Conservation (phyloP, 2,329 filamentous ascomycete species). For the Verruconis gallopava region DNA sequence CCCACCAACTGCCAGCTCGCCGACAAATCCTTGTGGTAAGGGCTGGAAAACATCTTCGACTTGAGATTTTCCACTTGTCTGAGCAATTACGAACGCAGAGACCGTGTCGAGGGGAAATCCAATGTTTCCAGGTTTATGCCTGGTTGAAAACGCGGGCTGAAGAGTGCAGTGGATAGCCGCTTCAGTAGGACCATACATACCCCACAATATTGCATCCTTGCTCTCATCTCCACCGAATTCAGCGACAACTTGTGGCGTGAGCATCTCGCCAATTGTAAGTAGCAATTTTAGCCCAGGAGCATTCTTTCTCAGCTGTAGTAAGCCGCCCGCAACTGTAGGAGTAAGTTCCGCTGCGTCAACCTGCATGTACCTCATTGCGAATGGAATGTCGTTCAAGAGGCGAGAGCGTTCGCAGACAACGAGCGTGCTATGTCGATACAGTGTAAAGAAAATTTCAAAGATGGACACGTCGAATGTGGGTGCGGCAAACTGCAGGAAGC, state of each 20-base stretch:
- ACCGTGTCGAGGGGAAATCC: slow-evolving; percentile 71
- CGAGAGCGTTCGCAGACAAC: slow-evolving; percentile 55
- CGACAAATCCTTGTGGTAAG: slow-evolving; percentile 52
- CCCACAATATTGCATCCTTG: slow-evolving; percentile 58
- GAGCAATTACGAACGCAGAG: slow-evolving; percentile 56
- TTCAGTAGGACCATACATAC: slow-evolving; percentile 91
- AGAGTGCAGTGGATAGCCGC: slow-evolving; percentile 83
- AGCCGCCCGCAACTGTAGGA: slow-evolving; percentile 69
- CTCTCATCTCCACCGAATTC: slow-evolving; percentile 57
- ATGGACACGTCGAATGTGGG: slow-evolving; percentile 91
- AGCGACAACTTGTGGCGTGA: slow-evolving; percentile 60
- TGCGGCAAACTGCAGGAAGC: slow-evolving; percentile 84
- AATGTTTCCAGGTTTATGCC: slow-evolving; percentile 53
- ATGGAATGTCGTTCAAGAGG: slow-evolving; percentile 64
- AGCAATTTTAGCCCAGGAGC: slow-evolving; percentile 59
- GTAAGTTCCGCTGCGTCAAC: slow-evolving; percentile 83
- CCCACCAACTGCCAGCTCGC: slow-evolving; percentile 73
- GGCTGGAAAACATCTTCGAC: slow-evolving; percentile 31
- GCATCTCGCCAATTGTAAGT: slow-evolving; percentile 86
- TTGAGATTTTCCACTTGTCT: slow-evolving; percentile 18
- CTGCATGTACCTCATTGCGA: slow-evolving; percentile 47
- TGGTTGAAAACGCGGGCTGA: slow-evolving; percentile 46
- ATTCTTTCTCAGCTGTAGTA: slow-evolving; percentile 53
- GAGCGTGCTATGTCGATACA: slow-evolving; percentile 60
- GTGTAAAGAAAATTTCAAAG: slow-evolving; percentile 87